Percentiles rank a stretch among this genome's conserved stretches.
These are phyloP conservation scores for Phytophthora citricola DNA, from an alignment of 352 stramenopile species.

Conservation along the genomic window DNA sequence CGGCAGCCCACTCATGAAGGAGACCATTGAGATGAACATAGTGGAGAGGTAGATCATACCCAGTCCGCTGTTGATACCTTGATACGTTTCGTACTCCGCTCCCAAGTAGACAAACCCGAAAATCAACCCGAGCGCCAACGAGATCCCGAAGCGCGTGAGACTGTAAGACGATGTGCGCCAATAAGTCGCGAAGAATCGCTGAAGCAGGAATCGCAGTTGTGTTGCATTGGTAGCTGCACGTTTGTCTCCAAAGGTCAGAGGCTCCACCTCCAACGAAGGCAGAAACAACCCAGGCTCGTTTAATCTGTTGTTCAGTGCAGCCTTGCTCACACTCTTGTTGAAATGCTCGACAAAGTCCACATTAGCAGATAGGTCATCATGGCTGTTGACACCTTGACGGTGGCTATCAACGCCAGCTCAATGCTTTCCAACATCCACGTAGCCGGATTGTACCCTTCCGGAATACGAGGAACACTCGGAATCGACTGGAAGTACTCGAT, in stretches of 20 bases:
- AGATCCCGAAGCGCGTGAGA: slow-evolving; percentile 59
- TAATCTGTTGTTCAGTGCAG: slow-evolving; percentile 32
- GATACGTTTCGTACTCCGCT: slow-evolving; percentile 43
- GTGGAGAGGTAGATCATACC: slow-evolving; percentile 84
- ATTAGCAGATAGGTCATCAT: slow-evolving; percentile 8
- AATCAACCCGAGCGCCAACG: slow-evolving; percentile 56
- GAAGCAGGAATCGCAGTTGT: slow-evolving; percentile 14
- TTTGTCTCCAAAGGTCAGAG: slow-evolving; percentile 36
- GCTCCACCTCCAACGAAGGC: too few species aligned
- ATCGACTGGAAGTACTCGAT: slow-evolving; percentile 61
- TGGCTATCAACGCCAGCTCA: slow-evolving; percentile 42
- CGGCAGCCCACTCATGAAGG: slow-evolving; percentile 71
- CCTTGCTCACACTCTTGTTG: slow-evolving; percentile 26
- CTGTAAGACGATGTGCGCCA: slow-evolving; percentile 85
- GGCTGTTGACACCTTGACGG: too few species aligned
- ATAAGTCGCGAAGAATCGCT: slow-evolving; percentile 74
- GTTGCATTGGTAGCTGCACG: slow-evolving; percentile 30
- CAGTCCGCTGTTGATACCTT: slow-evolving; percentile 52
- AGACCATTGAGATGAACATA: slow-evolving; percentile 80
- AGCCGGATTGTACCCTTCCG: slow-evolving; percentile 54
- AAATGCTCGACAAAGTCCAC: slow-evolving; percentile 44
- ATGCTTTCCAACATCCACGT: slow-evolving; percentile 88
- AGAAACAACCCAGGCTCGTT: slow-evolving; percentile 21
- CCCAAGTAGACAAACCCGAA: slow-evolving; percentile 60
- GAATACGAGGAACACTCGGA: slow-evolving; percentile 47